These are phyloP conservation scores for Raffaelea albimanens DNA, from an alignment of 2,329 filamentous ascomycete genomes.

Conservation along the genomic window DNA sequence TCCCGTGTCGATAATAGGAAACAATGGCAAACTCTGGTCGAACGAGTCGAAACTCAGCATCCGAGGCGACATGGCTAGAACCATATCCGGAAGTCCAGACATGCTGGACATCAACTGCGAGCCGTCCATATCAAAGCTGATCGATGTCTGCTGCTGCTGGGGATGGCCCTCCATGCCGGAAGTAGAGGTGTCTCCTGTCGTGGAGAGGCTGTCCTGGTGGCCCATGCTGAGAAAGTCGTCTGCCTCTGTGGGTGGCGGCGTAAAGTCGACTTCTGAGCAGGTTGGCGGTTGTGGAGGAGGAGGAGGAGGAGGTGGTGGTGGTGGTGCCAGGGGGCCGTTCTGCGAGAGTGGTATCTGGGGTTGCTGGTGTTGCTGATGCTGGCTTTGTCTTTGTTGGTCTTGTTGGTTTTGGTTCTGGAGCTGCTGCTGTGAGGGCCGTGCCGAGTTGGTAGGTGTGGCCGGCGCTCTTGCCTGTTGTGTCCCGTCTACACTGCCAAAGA, in stretches of 20 bases:
- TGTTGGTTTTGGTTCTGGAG: neutral
- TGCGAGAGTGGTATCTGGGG: neutral
- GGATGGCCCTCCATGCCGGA: neutral
- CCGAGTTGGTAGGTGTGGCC: neutral
- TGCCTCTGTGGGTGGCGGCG: slow-evolving; percentile 5
- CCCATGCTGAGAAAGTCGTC: slow-evolving; percentile 4
- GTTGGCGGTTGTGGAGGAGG: neutral
- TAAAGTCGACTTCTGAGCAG: slow-evolving; percentile 5
- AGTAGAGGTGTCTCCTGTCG: neutral
- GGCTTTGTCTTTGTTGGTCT: neutral
- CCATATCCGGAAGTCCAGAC: slow-evolving; percentile 11
- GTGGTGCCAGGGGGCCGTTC: neutral
- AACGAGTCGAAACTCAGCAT: slow-evolving; percentile 15
- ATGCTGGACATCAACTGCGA: slow-evolving; percentile 7
- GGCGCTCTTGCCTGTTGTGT: neutral
- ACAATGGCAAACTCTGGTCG: slow-evolving; percentile 14
- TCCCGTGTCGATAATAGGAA: slow-evolving; percentile 14
- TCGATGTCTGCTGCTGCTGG: neutral
- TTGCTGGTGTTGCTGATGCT: neutral
- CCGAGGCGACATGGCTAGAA: slow-evolving; percentile 14
- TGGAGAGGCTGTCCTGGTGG: neutral
- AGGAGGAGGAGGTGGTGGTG: neutral
- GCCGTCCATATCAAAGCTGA: neutral
- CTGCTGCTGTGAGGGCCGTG: neutral
- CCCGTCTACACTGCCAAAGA: slow-evolving; percentile 17